Evolutionary conservation across 495 filamentous ascomycete genomes (phyloP).

Genomic region (Hypoxylon lienhwacheense): DNA sequence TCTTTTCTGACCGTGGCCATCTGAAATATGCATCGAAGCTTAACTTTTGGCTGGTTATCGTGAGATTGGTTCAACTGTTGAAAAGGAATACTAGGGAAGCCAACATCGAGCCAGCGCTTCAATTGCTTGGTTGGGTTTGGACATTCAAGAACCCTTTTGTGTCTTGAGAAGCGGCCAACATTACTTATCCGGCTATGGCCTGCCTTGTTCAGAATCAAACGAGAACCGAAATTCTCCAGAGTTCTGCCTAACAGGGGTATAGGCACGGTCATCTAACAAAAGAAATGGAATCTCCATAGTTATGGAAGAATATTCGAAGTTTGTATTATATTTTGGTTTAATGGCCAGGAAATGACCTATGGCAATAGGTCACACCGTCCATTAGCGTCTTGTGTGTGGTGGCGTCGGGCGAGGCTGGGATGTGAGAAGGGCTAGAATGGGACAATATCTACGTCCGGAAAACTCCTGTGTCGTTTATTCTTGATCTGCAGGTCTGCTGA

Average conservation of each 20-base stretch:
- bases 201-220: slow-evolving; percentile 2
- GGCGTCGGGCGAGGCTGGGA: slow-evolving; percentile 13
- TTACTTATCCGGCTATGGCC: neutral
- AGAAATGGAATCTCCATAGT: slow-evolving; percentile 1
- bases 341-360: slow-evolving; percentile 41
- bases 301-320: slow-evolving; percentile 9
- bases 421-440: slow-evolving; percentile 21
- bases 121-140: neutral
- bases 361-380: slow-evolving; percentile 39
- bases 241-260: neutral
- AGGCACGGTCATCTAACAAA: neutral
- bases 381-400: slow-evolving; percentile 30
- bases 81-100: too few species aligned
- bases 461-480: slow-evolving; percentile 56
- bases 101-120: too few species aligned
- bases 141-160: slow-evolving; percentile 1
- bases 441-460: slow-evolving; percentile 45
- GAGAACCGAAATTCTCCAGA: neutral
- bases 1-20: slow-evolving; percentile 2
- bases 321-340: slow-evolving; percentile 15
- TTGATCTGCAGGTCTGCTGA: slow-evolving; percentile 38
- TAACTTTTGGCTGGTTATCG: neutral
- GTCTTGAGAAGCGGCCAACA: neutral
- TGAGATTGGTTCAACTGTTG: too few species aligned
- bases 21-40: slow-evolving; percentile 1